Evolutionary conservation across 306 rosid genomes (phyloP), one percentile per base, ranked within the genome.

Genomic region (Gleditsia sinensis): DNA sequence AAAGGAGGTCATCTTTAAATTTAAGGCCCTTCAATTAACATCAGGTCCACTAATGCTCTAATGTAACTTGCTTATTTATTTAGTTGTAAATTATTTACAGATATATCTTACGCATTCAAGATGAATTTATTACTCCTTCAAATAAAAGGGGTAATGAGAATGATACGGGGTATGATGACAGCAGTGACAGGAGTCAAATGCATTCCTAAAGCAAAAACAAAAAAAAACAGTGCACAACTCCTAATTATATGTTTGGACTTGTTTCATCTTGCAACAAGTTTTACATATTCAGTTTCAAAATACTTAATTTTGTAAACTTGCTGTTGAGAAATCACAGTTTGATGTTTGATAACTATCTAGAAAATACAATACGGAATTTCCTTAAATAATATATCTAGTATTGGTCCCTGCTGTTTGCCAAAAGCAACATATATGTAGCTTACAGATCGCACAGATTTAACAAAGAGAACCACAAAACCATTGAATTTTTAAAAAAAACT

Each of bases 11-110:
- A 72, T 32, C 25, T 43, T 0, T 14, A 79, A 50, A 56, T 74
- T 63, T 46, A 57, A 21, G 51, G 56, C 17, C 50, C 61, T 67
- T 57, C 53, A 25, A 21, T 11, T 23, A 67, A 67, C 51, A 46
- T 42, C 42, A 43, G 69, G 58, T 33, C 45, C 57, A 32, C 20
- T 30, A 33, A 27, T 40, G 67, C 56, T 56, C 16, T 43, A 57
- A 9, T 72, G 20, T 24, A 68, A 21, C 63, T 25, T 20, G 37
- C 34, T 19, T 12, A 23, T 42, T 28, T 57, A 32, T 72, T 57
- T 28, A 72, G 25, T 17, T 17, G 67, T 71, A 57, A 57, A 56
- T 56, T 42, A 56, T 27, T 33, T 43, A 10, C 5, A 34, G 67
- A 28, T 28, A 28, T 28, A 28, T 28, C 32, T 28, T 28, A 4